Base-by-base conservation (phyloP, 352 stramenopile species). In the Phytophthora sansomeana region DNA sequence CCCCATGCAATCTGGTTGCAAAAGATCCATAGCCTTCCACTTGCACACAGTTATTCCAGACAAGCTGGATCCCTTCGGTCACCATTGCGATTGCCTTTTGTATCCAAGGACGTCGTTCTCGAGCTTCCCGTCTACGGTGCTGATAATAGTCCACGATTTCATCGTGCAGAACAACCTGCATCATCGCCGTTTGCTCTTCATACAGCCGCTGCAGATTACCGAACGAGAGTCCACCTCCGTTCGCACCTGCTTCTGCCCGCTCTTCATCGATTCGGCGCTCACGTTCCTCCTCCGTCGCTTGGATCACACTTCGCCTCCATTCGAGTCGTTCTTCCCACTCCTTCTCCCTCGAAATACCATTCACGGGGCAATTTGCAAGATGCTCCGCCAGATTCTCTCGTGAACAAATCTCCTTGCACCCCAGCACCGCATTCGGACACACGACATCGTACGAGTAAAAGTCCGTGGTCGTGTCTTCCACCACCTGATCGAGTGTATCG, bases 391-490 rank as follows among this genome's bases (percentile, higher is more conserved):
- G 51, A 29, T 87, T 82, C 41, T 93, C 85, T 10, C 87, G 73
- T 6, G 83, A 80, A 42, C 87, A 95, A 56, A 95, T 92, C 43
- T 85, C 84, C 24, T 82, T 92, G 58, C 87, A 95, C 0, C 87
- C 87, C 8, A 95, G 72, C 42, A 95, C 76, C 0, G 87, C 87
- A 48, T 95, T 93, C 8, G 87, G 87, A 66, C 87, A 95, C 16
- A 95, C 87, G 4, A 95, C 78, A 46, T 95, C 85, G 65, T 95
- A 95, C 41, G 83, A 89, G 35, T 91, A 80, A 41, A 95, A 79
- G 58, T 95, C 85, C 42, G 88, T 80, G 4, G 53, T 70, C 1
- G 75, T 46, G 32, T 90, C 75, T 19, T 93, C 83, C 17, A 75
- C 72, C 11, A 87, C 78, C 46, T 89, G 75, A 30, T 92, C 81